A percentile compares a stretch with the other conserved stretches of the same genome.
These are phyloP conservation scores for Mycothermus thermophilus DNA, from an alignment of 495 filamentous ascomycete genomes.

Conservation along the genomic window DNA sequence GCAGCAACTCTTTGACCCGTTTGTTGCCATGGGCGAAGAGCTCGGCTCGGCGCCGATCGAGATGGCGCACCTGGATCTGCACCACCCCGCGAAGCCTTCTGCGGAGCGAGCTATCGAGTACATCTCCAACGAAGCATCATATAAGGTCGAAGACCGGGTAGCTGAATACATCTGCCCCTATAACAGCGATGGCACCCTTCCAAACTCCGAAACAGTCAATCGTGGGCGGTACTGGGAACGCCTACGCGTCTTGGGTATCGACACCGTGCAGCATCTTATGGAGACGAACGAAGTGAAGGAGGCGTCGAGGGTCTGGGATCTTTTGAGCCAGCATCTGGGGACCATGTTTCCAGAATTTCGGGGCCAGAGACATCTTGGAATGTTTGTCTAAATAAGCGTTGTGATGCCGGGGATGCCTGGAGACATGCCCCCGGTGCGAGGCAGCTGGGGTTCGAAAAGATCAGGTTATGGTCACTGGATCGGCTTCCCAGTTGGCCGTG, in stretches of 20 bases:
- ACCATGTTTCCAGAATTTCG: too few relatives aligned
- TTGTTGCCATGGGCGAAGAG: slow-evolving; percentile 18
- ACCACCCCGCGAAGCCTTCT: slow-evolving; percentile 28
- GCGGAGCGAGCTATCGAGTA: slow-evolving; percentile 23
- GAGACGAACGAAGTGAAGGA: slow-evolving; percentile 5
- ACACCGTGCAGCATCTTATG: slow-evolving; percentile 16
- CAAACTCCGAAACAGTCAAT: neutral
- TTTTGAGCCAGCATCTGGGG: neutral
- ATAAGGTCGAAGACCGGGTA: neutral
- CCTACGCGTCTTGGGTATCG: slow-evolving; percentile 11
- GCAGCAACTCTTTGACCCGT: slow-evolving; percentile 27
- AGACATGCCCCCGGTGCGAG: too few relatives aligned
- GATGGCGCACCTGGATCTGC: slow-evolving; percentile 26
- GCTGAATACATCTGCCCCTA: slow-evolving; percentile 1
- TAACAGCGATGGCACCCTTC: neutral
- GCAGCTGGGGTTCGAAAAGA: too few relatives aligned
- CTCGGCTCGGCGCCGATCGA: slow-evolving; percentile 6
- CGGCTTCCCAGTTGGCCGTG: too few relatives aligned
- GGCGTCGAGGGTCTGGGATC: slow-evolving; percentile 10
- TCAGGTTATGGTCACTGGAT: too few relatives aligned
- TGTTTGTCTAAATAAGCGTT: too few relatives aligned
- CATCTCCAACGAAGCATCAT: too few relatives aligned
- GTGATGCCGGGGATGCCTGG: too few relatives aligned
- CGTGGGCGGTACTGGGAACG: neutral
- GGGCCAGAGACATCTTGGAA: too few relatives aligned